These are phyloP conservation scores for Mrakia blollopis DNA, from an alignment of 768 basidiomycete genomes.

Conservation along the genomic window DNA sequence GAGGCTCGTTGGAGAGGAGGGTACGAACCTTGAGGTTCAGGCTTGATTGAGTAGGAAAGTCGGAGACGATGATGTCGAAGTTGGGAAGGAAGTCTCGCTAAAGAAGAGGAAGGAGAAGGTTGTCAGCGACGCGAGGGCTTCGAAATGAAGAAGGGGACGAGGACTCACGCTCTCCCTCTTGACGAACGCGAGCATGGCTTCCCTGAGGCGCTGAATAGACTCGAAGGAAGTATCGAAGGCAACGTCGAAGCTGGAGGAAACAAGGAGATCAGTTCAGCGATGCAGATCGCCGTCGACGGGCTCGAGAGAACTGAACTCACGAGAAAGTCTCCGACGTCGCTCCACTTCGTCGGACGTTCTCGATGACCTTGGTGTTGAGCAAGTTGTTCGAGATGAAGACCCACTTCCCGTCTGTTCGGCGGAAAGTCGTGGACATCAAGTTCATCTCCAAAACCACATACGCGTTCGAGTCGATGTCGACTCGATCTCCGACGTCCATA, in stretches of 20 bases:
- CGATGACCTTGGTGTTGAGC: slow-evolving; percentile 45
- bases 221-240: slow-evolving; percentile 72
- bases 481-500: slow-evolving; percentile 45
- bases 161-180: slow-evolving; percentile 49
- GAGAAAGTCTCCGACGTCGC: slow-evolving; percentile 73
- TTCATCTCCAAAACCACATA: slow-evolving; percentile 87
- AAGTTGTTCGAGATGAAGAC: slow-evolving; percentile 45
- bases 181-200: slow-evolving; percentile 74
- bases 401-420: slow-evolving; percentile 43
- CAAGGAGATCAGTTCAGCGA: neutral
- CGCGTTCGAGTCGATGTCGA: slow-evolving; percentile 52
- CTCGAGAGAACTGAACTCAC: neutral
- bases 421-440: slow-evolving; percentile 57
- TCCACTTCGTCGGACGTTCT: slow-evolving; percentile 47
- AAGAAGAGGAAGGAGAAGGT: neutral
- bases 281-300: neutral
- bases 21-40: slow-evolving; percentile 54
- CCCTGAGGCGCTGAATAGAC: slow-evolving; percentile 68
- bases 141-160: neutral
- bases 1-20: no score
- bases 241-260: slow-evolving; percentile 58
- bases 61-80: slow-evolving; percentile 58
- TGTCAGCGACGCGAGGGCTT: neutral
- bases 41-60: slow-evolving; percentile 63
- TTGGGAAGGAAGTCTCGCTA: slow-evolving; percentile 67